These are phyloP conservation scores for Ustilago bromivora DNA, from an alignment of 1,284 basidiomycete species.

Conservation along the genomic window DNA sequence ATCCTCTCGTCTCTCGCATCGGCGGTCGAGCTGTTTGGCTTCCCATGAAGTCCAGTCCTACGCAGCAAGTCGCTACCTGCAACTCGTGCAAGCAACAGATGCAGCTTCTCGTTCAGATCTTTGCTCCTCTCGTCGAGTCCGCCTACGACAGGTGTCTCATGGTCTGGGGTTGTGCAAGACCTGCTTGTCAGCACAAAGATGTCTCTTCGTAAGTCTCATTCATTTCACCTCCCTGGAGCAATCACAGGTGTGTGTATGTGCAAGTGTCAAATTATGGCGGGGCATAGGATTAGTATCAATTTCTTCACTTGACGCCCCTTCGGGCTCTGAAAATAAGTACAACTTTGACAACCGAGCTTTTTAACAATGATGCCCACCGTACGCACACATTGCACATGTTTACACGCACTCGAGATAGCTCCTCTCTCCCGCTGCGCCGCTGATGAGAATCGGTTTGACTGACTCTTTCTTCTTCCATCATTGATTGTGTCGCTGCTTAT, in stretches of 20 bases:
- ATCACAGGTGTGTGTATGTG: background rate
- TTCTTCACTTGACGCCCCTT: conserved; percentile 69
- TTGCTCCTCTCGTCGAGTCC: conserved; percentile 67
- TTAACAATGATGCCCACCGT: conserved; percentile 65
- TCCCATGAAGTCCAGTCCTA: conserved; percentile 50
- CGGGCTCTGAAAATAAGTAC: conserved; percentile 61
- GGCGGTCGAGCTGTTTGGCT: conserved; percentile 67
- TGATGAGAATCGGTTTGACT: conserved; percentile 4
- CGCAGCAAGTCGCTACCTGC: conserved; percentile 47
- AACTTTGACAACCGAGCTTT: conserved; percentile 70
- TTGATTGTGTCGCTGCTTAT: conserved; percentile 9
- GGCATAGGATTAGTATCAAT: conserved; percentile 68
- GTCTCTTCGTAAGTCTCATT: conserved; percentile 58
- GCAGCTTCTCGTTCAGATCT: conserved; percentile 68
- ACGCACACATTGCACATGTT: background rate
- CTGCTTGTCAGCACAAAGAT: conserved; percentile 60
- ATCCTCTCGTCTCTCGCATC: conserved; percentile 68
- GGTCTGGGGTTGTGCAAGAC: conserved; percentile 67
- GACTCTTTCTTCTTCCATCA: conserved; percentile 3
- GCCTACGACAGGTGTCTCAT: conserved; percentile 64
- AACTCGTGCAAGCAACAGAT: conserved; percentile 59
- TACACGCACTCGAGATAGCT: conserved; percentile 14
- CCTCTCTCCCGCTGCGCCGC: background rate
- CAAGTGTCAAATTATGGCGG: background rate
- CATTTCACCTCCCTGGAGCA: background rate